phyloP scores from a whole-genome alignment of 2,329 filamentous ascomycete species.

The Fusarium palustre region DNA sequence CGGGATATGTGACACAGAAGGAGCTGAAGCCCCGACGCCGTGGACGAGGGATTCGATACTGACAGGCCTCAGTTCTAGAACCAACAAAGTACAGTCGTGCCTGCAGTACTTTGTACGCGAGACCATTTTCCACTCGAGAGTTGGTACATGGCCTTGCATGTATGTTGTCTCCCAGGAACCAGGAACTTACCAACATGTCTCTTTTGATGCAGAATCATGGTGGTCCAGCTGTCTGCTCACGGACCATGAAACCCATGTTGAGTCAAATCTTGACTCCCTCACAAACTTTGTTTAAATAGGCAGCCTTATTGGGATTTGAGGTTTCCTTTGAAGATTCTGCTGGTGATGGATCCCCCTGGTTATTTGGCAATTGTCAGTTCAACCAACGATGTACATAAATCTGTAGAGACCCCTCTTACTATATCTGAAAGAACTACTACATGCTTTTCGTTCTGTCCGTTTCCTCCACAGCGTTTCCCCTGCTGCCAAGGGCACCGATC shows the following conservation, averaged over 20 bases:
- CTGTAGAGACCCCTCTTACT: not conserved
- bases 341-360: conserved; percentile 1
- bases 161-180: conserved; percentile 8
- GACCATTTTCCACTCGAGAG: conserved; percentile 19
- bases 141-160: not conserved
- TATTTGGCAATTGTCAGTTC: not conserved
- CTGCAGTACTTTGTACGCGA: not conserved
- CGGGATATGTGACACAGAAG: conserved; percentile 14
- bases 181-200: conserved; percentile 4
- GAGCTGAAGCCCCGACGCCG: conserved; percentile 14
- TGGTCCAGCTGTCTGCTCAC: conserved; percentile 31
- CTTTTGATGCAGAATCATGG: conserved; percentile 1
- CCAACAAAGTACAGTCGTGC: not conserved
- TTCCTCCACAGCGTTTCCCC: conserved; percentile 5
- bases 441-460: not conserved
- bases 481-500: conserved; percentile 17
- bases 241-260: conserved; percentile 7
- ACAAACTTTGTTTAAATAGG: conserved; percentile 21
- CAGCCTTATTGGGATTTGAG: not conserved
- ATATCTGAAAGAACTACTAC: not conserved
- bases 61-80: conserved; percentile 12
- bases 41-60: conserved; percentile 10
- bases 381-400: conserved; percentile 23
- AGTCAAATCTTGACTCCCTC: not conserved
- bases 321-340: conserved; percentile 5